Conservation (phyloP, 225 moss, liverwort and hornwort genomes). For the Polytrichum commune region DNA sequence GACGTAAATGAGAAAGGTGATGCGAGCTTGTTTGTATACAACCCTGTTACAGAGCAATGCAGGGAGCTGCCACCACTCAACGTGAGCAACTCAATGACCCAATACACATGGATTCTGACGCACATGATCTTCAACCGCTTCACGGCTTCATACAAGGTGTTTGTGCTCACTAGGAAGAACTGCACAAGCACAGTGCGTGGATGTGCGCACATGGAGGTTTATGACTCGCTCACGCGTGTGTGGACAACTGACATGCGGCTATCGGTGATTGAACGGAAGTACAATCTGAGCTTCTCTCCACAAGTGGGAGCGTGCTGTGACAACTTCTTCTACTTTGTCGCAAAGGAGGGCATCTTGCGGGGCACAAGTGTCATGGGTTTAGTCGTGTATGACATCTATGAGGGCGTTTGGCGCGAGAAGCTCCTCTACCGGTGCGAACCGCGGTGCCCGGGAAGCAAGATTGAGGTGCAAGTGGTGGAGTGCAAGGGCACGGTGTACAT, state of each 20-base stretch:
- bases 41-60: constrained; percentile 28
- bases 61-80: constrained; percentile 38
- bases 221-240: constrained; percentile 20
- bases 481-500: constrained; percentile 53
- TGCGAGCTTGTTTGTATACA: constrained; percentile 44
- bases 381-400: constrained; percentile 47
- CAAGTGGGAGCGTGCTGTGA: constrained; percentile 50
- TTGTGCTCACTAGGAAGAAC: constrained; percentile 30
- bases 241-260: constrained; percentile 30
- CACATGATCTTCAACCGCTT: constrained; percentile 36
- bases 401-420: constrained; percentile 47
- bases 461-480: constrained; percentile 51
- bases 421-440: constrained; percentile 50
- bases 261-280: constrained; percentile 37
- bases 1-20: constrained; percentile 38
- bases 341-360: constrained; percentile 38
- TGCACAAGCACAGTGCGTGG: not conserved
- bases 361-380: constrained; percentile 33
- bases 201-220: constrained; percentile 40
- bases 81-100: constrained; percentile 29
- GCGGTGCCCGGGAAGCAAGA: constrained; percentile 42
- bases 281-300: constrained; percentile 32
- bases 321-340: constrained; percentile 57
- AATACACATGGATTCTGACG: constrained; percentile 31
- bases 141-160: constrained; percentile 35